Conservation (phyloP, 768 basidiomycete species). For the Tubosaeta sp. region DNA sequence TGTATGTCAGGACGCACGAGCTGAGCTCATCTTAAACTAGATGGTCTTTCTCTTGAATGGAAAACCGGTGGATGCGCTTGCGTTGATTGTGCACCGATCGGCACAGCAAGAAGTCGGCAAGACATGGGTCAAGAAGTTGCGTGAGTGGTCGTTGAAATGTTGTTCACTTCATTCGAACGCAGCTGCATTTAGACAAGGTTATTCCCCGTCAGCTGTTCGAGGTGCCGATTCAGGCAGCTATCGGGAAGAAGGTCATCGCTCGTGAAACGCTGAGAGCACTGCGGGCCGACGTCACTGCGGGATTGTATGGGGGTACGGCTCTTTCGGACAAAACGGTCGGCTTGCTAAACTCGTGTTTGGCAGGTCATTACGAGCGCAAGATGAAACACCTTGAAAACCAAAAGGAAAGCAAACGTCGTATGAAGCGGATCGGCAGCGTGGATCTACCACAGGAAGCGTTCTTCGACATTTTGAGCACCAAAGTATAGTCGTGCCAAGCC, state of each 20-base stretch:
- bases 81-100: slow-evolving; percentile 85
- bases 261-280: slow-evolving; percentile 84
- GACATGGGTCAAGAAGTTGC: slow-evolving; percentile 88
- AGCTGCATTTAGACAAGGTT: slow-evolving; percentile 61
- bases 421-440: slow-evolving; percentile 86
- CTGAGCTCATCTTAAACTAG: slow-evolving; percentile 36
- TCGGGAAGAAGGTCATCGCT: slow-evolving; percentile 84
- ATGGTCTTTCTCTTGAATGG: slow-evolving; percentile 89
- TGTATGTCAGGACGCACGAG: background rate
- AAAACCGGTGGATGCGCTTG: slow-evolving; percentile 89
- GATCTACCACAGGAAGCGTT: slow-evolving; percentile 95
- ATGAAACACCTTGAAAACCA: slow-evolving; percentile 85
- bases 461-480: slow-evolving; percentile 79
- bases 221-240: slow-evolving; percentile 90
- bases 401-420: slow-evolving; percentile 85
- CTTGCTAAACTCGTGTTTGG: background rate
- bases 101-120: slow-evolving; percentile 70
- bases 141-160: slow-evolving; percentile 42
- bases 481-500: slow-evolving; percentile 24
- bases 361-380: slow-evolving; percentile 90
- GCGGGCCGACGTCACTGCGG: slow-evolving; percentile 90
- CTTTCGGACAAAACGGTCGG: background rate
- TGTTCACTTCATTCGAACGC: background rate
- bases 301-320: slow-evolving; percentile 76
- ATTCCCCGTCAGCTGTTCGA: slow-evolving; percentile 93